These are phyloP conservation scores for Oidium heveae DNA, from an alignment of 2,329 filamentous ascomycete genomes.

Conservation along the genomic window DNA sequence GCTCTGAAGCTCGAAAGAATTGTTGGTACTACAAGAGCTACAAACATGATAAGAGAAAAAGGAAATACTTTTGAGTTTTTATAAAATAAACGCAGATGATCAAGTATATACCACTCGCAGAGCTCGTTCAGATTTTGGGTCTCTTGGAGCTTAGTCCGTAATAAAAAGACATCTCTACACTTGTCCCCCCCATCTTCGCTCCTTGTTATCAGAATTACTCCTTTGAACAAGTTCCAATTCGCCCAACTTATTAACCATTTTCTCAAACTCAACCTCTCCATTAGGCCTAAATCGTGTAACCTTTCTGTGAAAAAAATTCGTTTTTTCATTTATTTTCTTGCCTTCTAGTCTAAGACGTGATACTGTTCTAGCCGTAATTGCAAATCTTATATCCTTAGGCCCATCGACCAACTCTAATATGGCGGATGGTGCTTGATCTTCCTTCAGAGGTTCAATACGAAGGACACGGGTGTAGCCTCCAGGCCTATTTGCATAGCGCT, in stretches of 20 bases:
- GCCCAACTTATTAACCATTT: slow-evolving; percentile 25
- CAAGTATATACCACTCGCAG: background rate
- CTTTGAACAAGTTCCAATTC: slow-evolving; percentile 14
- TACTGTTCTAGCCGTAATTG: slow-evolving; percentile 69
- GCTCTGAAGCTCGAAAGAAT: slow-evolving; percentile 68
- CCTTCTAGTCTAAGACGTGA: slow-evolving; percentile 34
- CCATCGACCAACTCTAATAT: slow-evolving; percentile 92
- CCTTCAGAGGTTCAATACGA: slow-evolving; percentile 67
- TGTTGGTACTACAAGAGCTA: slow-evolving; percentile 57
- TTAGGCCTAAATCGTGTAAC: slow-evolving; percentile 49
- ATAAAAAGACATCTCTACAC: background rate
- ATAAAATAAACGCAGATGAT: slow-evolving; percentile 17
- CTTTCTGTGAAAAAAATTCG: slow-evolving; percentile 55
- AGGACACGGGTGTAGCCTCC: slow-evolving; percentile 92
- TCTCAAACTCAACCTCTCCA: slow-evolving; percentile 42
- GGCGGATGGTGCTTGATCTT: slow-evolving; percentile 68
- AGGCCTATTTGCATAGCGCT: slow-evolving; percentile 53
- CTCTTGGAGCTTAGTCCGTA: background rate
- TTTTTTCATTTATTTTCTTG: slow-evolving; percentile 40
- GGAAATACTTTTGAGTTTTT: slow-evolving; percentile 92
- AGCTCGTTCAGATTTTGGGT: no score
- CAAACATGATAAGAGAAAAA: slow-evolving; percentile 60
- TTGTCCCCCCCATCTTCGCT: slow-evolving; percentile 5
- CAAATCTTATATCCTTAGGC: slow-evolving; percentile 79
- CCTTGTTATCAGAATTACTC: slow-evolving; percentile 9